phyloP scores from a whole-genome alignment of 768 basidiomycete species.

The Russula olivacea region DNA sequence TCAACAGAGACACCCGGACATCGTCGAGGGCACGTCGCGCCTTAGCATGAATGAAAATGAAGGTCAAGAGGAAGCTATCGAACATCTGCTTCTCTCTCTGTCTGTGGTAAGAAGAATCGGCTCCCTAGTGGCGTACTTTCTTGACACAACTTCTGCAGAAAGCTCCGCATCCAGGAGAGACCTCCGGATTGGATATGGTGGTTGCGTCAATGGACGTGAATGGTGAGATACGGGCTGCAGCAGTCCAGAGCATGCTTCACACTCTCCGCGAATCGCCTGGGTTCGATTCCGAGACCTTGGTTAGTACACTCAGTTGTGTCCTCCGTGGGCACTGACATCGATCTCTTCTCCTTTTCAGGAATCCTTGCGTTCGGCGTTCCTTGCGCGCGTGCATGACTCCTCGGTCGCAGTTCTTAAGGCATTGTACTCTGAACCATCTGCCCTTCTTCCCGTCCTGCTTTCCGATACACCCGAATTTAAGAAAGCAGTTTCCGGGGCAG shows the following conservation, averaged over 20 bases:
- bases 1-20: constrained; percentile 57
- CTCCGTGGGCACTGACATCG: not conserved
- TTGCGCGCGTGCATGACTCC: constrained; percentile 64
- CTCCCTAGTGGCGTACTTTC: not conserved
- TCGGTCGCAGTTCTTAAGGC: constrained; percentile 54
- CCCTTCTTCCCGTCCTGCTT: constrained; percentile 43
- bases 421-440: constrained; percentile 51
- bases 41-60: constrained; percentile 32
- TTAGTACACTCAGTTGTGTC: constrained; percentile 28
- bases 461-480: constrained; percentile 43
- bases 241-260: constrained; percentile 53
- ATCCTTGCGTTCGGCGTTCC: constrained; percentile 55
- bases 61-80: constrained; percentile 38
- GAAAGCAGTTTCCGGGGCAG: constrained; percentile 35
- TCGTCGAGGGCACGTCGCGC: constrained; percentile 42
- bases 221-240: constrained; percentile 48
- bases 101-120: constrained; percentile 40
- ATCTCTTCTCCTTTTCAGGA: constrained; percentile 35
- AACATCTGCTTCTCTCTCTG: constrained; percentile 53
- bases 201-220: constrained; percentile 61
- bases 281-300: constrained; percentile 40
- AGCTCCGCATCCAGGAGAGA: constrained; percentile 7
- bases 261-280: constrained; percentile 29
- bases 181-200: constrained; percentile 32
- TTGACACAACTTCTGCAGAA: constrained; percentile 13